A percentile compares a stretch with the other conserved stretches of the same genome.
These are phyloP conservation scores for Plasmodium coatneyi DNA, from an alignment of 169 alveolate genomes.

Conservation along the genomic window DNA sequence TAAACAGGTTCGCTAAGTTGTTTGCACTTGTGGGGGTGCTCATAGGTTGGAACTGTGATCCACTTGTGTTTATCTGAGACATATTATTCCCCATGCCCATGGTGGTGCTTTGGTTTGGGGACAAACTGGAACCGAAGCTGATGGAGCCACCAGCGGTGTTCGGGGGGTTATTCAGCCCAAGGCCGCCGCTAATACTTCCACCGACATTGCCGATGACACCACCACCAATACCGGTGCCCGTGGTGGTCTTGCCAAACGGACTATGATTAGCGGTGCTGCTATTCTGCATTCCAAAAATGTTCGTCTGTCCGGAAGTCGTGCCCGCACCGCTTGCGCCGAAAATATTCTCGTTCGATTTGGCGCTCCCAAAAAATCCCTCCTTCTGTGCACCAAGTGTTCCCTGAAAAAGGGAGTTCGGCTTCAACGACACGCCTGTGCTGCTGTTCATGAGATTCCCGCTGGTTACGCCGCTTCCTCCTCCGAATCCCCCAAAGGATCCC, in stretches of 20 bases:
- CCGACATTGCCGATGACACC: neutral
- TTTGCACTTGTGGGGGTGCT: neutral
- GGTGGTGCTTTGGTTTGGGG: neutral
- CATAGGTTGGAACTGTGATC: neutral
- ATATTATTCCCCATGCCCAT: neutral
- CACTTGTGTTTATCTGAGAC: neutral
- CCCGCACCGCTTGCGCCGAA: neutral
- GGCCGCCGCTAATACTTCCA: neutral
- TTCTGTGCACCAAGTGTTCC: slow-evolving; percentile 7
- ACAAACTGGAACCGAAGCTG: neutral
- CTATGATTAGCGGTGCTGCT: neutral
- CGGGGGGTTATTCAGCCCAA: neutral
- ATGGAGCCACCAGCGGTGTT: neutral
- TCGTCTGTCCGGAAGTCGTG: neutral
- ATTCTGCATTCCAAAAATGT: slow-evolving; percentile 23
- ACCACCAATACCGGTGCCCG: neutral
- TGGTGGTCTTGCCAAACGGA: slow-evolving; percentile 15
- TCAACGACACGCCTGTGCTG: neutral
- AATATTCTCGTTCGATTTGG: slow-evolving; percentile 17
- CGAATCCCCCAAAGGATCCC: neutral
- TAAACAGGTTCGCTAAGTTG: slow-evolving; percentile 7
- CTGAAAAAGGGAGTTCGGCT: slow-evolving; percentile 22
- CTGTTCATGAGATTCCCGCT: slow-evolving; percentile 4
- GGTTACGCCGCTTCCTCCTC: neutral
- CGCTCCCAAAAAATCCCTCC: slow-evolving; percentile 20